phyloP scores from a whole-genome alignment of 352 stramenopile species.

The Pythium vanterpoolii region DNA sequence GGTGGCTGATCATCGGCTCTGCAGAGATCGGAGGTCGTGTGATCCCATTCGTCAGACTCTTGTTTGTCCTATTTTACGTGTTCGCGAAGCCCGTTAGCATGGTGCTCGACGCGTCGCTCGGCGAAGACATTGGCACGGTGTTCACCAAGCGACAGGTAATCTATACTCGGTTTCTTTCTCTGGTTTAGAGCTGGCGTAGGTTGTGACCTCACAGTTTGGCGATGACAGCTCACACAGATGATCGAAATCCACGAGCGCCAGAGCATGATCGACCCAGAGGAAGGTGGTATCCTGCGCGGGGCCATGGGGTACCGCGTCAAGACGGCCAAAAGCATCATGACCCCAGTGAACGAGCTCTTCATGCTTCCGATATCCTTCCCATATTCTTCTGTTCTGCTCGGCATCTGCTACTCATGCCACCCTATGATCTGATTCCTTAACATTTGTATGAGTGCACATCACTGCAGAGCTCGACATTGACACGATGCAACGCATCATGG shows the following conservation, averaged over 20 bases:
- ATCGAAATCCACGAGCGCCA: conserved; percentile 96
- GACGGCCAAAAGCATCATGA: conserved; percentile 93
- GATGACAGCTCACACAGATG: conserved; percentile 90
- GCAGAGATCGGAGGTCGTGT: conserved; percentile 66
- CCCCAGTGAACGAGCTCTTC: conserved; percentile 91
- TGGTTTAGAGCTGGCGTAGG: not conserved
- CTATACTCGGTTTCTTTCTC: not conserved
- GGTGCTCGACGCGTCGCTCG: conserved; percentile 90
- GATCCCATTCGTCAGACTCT: conserved; percentile 91
- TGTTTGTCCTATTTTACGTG: conserved; percentile 93
- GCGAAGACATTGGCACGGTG: conserved; percentile 94
- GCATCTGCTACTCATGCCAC: conserved; percentile 31
- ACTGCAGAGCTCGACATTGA: conserved; percentile 51
- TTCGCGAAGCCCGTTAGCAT: conserved; percentile 93
- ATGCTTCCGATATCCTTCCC: conserved; percentile 77
- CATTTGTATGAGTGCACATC: conserved; percentile 4
- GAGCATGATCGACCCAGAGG: conserved; percentile 92
- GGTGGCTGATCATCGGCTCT: not conserved
- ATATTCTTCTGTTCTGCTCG: not conserved
- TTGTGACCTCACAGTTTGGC: not conserved
- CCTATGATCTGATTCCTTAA: not conserved
- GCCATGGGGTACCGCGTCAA: conserved; percentile 94
- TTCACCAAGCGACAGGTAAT: conserved; percentile 80
- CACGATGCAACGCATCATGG: conserved; percentile 95
- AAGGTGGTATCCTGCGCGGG: conserved; percentile 92